These are phyloP conservation scores for Phytophthora chlamydospora DNA, from an alignment of 352 stramenopile species.

Conservation along the genomic window DNA sequence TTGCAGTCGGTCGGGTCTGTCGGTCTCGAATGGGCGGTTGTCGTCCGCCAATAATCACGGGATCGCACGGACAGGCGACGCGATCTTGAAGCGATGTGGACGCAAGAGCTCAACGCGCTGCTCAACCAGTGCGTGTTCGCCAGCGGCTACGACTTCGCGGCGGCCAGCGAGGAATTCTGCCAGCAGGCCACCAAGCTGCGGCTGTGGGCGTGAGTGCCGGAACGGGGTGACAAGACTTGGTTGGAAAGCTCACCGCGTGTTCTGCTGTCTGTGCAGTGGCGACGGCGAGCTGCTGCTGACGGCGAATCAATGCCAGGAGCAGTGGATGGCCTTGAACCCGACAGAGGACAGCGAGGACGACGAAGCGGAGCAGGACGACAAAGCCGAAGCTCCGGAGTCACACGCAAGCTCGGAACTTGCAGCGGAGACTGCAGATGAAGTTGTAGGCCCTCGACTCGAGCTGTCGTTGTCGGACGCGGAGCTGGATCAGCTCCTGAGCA, in stretches of 20 bases:
- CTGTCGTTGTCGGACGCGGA: constrained; percentile 63
- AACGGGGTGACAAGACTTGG: background rate
- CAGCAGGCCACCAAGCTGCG: constrained; percentile 47
- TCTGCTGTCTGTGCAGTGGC: constrained; percentile 4
- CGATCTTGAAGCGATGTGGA: constrained; percentile 65
- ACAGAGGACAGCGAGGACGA: constrained; percentile 47
- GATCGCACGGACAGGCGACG: constrained; percentile 7
- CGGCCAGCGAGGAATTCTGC: constrained; percentile 43
- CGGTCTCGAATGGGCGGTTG: constrained; percentile 24
- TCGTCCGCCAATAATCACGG: constrained; percentile 9
- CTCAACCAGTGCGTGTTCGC: constrained; percentile 84
- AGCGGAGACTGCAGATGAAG: constrained; percentile 16
- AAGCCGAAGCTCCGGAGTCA: constrained; percentile 5
- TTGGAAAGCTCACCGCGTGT: background rate
- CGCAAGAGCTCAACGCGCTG: constrained; percentile 57
- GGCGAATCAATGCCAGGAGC: constrained; percentile 57
- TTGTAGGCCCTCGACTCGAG: constrained; percentile 48
- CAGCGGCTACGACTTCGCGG: constrained; percentile 71
- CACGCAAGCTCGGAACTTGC: background rate
- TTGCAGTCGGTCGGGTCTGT: constrained; percentile 2
- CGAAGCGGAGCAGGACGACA: constrained; percentile 9
- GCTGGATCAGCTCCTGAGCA: constrained; percentile 59
- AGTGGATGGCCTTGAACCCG: constrained; percentile 77
- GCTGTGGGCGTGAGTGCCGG: constrained; percentile 44
- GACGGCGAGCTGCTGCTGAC: constrained; percentile 43